Evolutionary conservation across 2,329 filamentous ascomycete species (phyloP).

Genomic region (Ceratocystis cubensis): DNA sequence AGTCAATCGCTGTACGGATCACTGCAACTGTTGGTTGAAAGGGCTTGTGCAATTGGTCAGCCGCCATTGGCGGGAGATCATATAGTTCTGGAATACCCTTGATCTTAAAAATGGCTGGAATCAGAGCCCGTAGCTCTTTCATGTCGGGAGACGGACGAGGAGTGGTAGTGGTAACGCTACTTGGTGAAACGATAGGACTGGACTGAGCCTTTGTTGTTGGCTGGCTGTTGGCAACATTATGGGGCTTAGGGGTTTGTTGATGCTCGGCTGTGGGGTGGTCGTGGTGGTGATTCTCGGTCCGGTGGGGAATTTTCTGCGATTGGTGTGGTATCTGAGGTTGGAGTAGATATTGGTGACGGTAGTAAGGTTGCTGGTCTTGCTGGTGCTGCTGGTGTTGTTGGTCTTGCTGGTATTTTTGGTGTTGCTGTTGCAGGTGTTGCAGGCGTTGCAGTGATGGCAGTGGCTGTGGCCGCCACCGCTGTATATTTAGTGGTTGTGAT

Average conservation of each 20-base stretch:
- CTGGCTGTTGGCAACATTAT: background rate
- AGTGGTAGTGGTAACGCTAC: background rate
- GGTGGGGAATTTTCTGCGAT: background rate
- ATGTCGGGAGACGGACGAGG: background rate
- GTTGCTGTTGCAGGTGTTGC: too few relatives aligned
- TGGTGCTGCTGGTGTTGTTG: too few relatives aligned
- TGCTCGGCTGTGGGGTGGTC: background rate
- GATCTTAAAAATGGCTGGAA: slow-evolving; percentile 13
- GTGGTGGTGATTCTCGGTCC: background rate
- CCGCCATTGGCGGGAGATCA: background rate
- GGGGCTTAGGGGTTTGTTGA: background rate
- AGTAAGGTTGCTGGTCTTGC: too few relatives aligned
- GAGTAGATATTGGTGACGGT: background rate
- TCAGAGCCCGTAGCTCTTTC: slow-evolving; percentile 10
- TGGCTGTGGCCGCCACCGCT: too few relatives aligned
- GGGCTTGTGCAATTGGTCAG: background rate
- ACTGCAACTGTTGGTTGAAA: slow-evolving; percentile 10
- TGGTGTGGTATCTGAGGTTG: background rate
- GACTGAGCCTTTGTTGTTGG: background rate
- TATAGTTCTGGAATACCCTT: background rate
- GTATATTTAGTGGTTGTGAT: too few relatives aligned
- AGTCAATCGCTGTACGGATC: slow-evolving; percentile 16
- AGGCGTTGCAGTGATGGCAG: too few relatives aligned
- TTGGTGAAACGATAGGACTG: background rate
- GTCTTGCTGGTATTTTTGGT: too few relatives aligned